Conservation (phyloP, 2,329 filamentous ascomycete species). For the Exophiala spinifera region DNA sequence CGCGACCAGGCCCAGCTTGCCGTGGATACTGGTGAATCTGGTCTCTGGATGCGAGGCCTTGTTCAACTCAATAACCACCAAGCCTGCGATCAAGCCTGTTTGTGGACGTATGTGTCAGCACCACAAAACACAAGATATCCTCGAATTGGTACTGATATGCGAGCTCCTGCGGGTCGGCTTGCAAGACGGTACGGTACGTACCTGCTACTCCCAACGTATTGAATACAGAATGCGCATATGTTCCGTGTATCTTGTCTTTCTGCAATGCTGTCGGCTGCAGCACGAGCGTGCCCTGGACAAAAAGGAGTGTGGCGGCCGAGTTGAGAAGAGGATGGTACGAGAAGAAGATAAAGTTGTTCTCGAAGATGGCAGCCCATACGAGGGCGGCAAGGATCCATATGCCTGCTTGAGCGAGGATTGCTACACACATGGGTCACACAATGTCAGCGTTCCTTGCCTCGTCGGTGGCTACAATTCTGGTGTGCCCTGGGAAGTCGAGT, state of each 20-base stretch:
- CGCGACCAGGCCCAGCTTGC: conserved; percentile 74
- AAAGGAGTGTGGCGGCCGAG: conserved; percentile 66
- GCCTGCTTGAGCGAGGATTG: conserved; percentile 73
- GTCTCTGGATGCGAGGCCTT: conserved; percentile 70
- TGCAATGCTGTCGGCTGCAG: conserved; percentile 82
- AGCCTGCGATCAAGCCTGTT: conserved; percentile 39
- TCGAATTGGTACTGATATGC: too few species aligned
- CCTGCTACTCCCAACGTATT: conserved; percentile 51
- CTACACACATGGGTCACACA: conserved; percentile 60
- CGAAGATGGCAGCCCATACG: conserved; percentile 75
- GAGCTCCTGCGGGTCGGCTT: too few species aligned
- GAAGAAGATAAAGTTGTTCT: conserved; percentile 72
- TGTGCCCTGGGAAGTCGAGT: not conserved
- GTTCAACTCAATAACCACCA: conserved; percentile 61
- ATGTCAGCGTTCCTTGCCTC: not conserved
- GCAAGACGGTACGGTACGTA: too few species aligned
- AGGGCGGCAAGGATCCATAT: conserved; percentile 70
- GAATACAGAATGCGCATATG: conserved; percentile 65
- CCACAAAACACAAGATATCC: too few species aligned
- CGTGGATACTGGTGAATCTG: conserved; percentile 73
- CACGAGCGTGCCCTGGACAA: conserved; percentile 76
- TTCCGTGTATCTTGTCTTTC: conserved; percentile 65
- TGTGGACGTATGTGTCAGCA: not conserved
- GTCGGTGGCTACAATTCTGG: not conserved
- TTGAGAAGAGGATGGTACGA: conserved; percentile 72